phyloP scores from a whole-genome alignment of 139 green algal genomes.

The Ostreobium quekettii region DNA sequence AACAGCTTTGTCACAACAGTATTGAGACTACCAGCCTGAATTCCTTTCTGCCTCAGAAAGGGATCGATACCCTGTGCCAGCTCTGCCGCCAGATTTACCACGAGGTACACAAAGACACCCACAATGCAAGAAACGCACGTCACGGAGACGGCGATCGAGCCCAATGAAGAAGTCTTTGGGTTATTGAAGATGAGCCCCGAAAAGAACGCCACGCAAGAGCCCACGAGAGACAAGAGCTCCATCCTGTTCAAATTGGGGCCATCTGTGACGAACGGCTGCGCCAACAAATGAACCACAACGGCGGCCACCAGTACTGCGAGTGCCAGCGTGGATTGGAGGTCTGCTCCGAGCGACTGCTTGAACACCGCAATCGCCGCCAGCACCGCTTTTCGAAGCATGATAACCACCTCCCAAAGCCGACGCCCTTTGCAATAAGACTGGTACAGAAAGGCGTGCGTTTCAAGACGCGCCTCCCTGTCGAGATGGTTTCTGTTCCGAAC shows the following conservation, averaged over 20 bases:
- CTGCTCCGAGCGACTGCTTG: not conserved
- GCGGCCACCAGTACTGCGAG: not conserved
- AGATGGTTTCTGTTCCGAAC: not conserved
- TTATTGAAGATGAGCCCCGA: not conserved
- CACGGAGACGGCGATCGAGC: not conserved
- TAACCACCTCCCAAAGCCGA: not conserved
- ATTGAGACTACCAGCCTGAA: too few species aligned
- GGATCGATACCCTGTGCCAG: too few species aligned
- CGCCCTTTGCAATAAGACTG: not conserved
- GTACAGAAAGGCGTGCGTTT: not conserved
- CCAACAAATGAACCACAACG: not conserved
- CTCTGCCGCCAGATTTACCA: too few species aligned
- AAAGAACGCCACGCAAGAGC: not conserved
- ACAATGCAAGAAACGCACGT: not conserved
- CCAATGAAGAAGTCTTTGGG: not conserved
- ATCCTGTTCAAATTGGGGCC: not conserved
- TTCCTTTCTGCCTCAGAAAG: too few species aligned
- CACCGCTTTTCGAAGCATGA: not conserved
- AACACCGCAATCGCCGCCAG: not conserved
- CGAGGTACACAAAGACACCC: not conserved
- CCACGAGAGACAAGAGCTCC: not conserved
- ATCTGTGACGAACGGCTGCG: not conserved
- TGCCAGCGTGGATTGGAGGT: not conserved
- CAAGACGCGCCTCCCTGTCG: not conserved
- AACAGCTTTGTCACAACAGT: too few species aligned